phyloP scores from a whole-genome alignment of 2,329 filamentous ascomycete genomes.

The Geosmithia flava region DNA sequence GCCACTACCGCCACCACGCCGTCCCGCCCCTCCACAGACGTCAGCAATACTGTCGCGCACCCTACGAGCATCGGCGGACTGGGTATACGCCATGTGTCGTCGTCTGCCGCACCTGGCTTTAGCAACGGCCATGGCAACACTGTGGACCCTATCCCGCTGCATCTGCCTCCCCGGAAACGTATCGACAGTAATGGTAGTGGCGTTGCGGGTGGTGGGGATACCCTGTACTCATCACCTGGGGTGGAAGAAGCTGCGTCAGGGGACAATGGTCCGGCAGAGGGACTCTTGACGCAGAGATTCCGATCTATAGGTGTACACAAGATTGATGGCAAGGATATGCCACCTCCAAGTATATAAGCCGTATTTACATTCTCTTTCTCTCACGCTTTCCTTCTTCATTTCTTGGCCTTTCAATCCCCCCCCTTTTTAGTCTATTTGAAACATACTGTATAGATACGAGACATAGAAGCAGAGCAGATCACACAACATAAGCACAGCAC shows the following conservation, averaged over 20 bases:
- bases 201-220: too few species aligned
- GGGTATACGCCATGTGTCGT: not conserved
- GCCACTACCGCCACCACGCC: slow-evolving; percentile 6
- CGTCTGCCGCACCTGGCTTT: slow-evolving; percentile 5
- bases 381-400: too few species aligned
- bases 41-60: slow-evolving; percentile 13
- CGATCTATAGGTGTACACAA: slow-evolving; percentile 41
- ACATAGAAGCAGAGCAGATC: too few species aligned
- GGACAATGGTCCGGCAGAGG: slow-evolving; percentile 45
- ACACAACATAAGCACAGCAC: too few species aligned
- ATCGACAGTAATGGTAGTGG: slow-evolving; percentile 17
- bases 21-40: slow-evolving; percentile 10
- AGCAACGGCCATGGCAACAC: slow-evolving; percentile 18
- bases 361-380: not conserved
- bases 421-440: too few species aligned
- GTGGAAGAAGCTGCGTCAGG: too few species aligned
- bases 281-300: slow-evolving; percentile 58
- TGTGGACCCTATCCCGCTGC: slow-evolving; percentile 40
- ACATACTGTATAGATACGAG: too few species aligned
- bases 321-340: not conserved
- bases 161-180: slow-evolving; percentile 6
- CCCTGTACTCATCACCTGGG: too few species aligned
- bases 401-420: too few species aligned
- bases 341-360: not conserved
- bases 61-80: slow-evolving; percentile 17